phyloP scores from a whole-genome alignment of 148 eudicot genomes.

The Rheum nobile region DNA sequence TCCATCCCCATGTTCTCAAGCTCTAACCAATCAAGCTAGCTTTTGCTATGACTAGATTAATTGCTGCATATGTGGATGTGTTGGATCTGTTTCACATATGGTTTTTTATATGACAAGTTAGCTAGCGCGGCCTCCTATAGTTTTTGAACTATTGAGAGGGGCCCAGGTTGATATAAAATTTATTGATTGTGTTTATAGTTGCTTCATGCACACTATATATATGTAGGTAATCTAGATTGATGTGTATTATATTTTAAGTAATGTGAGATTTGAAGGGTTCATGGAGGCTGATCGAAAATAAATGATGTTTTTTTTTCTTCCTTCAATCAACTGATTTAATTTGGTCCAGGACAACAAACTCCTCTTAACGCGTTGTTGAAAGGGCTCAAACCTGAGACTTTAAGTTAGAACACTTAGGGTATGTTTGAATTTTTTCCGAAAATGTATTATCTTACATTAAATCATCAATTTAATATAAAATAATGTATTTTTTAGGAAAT shows the following conservation, averaged over 20 bases:
- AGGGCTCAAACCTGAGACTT: too few species aligned
- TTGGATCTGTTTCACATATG: background rate
- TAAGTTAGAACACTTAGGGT: too few species aligned
- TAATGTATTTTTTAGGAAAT: too few species aligned
- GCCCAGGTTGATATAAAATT: background rate
- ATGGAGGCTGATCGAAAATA: background rate
- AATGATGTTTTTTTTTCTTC: too few species aligned
- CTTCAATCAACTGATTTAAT: too few species aligned
- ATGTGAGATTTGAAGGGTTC: background rate
- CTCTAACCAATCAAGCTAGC: too few species aligned
- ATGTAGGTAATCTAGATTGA: background rate
- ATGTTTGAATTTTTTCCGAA: too few species aligned
- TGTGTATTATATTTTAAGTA: background rate
- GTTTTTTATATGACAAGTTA: background rate
- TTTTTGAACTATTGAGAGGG: background rate
- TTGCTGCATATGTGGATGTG: background rate
- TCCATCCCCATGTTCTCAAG: constrained; percentile 4
- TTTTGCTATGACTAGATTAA: too few species aligned
- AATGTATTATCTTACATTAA: too few species aligned
- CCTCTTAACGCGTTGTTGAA: too few species aligned
- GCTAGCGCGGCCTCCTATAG: background rate
- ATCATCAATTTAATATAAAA: too few species aligned
- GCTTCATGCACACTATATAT: background rate
- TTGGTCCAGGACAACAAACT: too few species aligned
- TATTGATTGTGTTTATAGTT: background rate